Evolutionary conservation across 2,329 filamentous ascomycete species (phyloP).

Genomic region (Aureobasidium melanogenum): DNA sequence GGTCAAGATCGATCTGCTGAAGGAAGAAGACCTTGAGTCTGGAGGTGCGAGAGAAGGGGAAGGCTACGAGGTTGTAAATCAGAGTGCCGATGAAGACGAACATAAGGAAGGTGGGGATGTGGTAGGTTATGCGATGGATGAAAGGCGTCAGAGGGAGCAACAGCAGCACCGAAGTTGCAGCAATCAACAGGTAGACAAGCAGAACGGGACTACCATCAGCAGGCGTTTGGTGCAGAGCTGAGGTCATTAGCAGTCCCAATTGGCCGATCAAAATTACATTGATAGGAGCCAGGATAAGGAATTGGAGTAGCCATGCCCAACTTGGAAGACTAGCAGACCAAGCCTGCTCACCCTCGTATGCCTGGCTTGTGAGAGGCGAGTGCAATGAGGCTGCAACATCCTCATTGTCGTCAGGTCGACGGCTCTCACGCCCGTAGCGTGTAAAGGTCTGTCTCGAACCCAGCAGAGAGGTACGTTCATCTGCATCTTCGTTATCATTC

Average conservation of each 20-base stretch:
- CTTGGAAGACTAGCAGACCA: slow-evolving; percentile 75
- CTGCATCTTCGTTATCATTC: slow-evolving; percentile 35
- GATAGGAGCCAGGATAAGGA: slow-evolving; percentile 70
- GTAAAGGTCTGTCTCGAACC: slow-evolving; percentile 19
- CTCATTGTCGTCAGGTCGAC: slow-evolving; percentile 14
- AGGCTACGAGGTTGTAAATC: slow-evolving; percentile 77
- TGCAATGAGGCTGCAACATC: slow-evolving; percentile 18
- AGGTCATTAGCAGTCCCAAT: slow-evolving; percentile 62
- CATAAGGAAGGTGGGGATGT: slow-evolving; percentile 69
- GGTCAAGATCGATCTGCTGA: slow-evolving; percentile 68
- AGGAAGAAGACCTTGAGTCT: slow-evolving; percentile 83
- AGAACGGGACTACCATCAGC: slow-evolving; percentile 70
- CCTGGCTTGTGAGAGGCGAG: slow-evolving; percentile 22
- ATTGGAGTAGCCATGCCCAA: slow-evolving; percentile 84
- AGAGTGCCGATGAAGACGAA: slow-evolving; percentile 65
- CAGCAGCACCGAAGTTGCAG: slow-evolving; percentile 59
- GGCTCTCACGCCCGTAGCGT: slow-evolving; percentile 14
- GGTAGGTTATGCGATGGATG: slow-evolving; percentile 75
- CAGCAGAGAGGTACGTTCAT: slow-evolving; percentile 50
- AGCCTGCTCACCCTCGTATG: slow-evolving; percentile 65
- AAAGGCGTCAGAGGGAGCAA: slow-evolving; percentile 74
- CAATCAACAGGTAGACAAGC: slow-evolving; percentile 61
- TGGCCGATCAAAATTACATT: slow-evolving; percentile 70
- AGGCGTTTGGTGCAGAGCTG: slow-evolving; percentile 69
- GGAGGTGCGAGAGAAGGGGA: slow-evolving; percentile 74